Percentiles rank a stretch among this genome's conserved stretches.
Conservation (phyloP, 495 filamentous ascomycete species). For the Apodospora peruviana region DNA sequence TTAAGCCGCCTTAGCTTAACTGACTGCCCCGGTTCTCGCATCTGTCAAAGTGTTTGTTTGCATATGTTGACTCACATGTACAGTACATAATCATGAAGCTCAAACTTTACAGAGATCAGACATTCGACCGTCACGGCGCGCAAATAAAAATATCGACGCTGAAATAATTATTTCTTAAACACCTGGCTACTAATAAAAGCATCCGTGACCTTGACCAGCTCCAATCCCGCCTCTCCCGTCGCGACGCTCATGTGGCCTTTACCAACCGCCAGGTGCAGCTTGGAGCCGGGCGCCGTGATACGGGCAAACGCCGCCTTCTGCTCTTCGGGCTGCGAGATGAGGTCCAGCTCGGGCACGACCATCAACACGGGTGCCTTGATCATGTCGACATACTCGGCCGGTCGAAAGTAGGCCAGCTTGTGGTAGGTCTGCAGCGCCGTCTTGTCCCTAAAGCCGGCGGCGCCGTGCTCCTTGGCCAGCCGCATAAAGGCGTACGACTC, state of each 20-base stretch:
- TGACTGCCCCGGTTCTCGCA: no score
- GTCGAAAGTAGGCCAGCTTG: constrained; percentile 12
- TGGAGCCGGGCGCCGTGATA: constrained; percentile 7
- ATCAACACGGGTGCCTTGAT: constrained; percentile 11
- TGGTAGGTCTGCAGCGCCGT: constrained; percentile 18
- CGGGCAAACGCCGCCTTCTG: constrained; percentile 11
- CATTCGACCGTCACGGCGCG: no score
- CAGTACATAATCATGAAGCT: no score
- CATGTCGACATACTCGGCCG: constrained; percentile 11
- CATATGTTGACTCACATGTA: no score
- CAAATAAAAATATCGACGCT: no score
- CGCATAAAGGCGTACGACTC: constrained; percentile 11
- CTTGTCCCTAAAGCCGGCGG: constrained; percentile 2
- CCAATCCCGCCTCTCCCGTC: constrained; percentile 11
- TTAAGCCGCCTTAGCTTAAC: no score
- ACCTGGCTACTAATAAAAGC: background rate
- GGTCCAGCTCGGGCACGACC: constrained; percentile 18
- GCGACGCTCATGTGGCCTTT: constrained; percentile 22
- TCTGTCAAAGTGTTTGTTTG: no score
- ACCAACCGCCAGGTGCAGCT: constrained; percentile 10
- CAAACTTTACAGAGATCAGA: no score
- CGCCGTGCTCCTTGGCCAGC: constrained; percentile 1
- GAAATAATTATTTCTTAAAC: no score
- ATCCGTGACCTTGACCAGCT: constrained; percentile 2
- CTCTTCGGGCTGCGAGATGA: constrained; percentile 14